Evolutionary conservation across 768 basidiomycete genomes (phyloP).

Genomic region (Dacryopinax spathularia): DNA sequence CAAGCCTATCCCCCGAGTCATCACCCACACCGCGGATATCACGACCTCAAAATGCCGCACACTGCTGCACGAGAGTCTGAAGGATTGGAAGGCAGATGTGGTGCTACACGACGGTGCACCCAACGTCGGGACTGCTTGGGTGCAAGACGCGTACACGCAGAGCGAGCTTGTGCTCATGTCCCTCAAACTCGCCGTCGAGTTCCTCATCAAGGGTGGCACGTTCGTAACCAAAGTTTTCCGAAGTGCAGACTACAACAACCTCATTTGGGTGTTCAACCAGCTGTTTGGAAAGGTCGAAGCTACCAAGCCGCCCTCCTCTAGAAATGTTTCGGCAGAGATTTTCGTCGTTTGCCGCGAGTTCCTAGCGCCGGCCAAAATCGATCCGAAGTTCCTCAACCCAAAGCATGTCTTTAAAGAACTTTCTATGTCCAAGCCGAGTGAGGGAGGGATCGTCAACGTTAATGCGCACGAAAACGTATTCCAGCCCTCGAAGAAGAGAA

Average conservation of each 20-base stretch:
- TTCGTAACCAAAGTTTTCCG: slow-evolving; percentile 99
- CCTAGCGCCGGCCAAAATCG: slow-evolving; percentile 86
- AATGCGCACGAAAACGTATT: slow-evolving; percentile 52
- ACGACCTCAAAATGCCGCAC: slow-evolving; percentile 84
- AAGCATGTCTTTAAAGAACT: slow-evolving; percentile 96
- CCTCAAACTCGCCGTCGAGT: slow-evolving; percentile 89
- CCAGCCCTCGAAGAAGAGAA: slow-evolving; percentile 89
- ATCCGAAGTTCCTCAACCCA: slow-evolving; percentile 95
- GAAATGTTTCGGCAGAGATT: slow-evolving; percentile 98
- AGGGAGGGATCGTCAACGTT: not conserved
- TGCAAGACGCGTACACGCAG: slow-evolving; percentile 95
- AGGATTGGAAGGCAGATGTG: slow-evolving; percentile 98
- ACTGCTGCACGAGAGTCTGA: slow-evolving; percentile 70
- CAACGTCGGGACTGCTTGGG: slow-evolving; percentile 98
- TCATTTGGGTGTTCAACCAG: slow-evolving; percentile 98
- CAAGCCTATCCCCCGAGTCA: slow-evolving; percentile 83
- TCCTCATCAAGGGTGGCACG: slow-evolving; percentile 80
- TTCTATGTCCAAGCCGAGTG: slow-evolving; percentile 24
- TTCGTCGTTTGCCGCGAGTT: slow-evolving; percentile 97
- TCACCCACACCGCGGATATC: slow-evolving; percentile 87
- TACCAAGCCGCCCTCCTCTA: slow-evolving; percentile 95
- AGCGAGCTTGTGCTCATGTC: slow-evolving; percentile 93
- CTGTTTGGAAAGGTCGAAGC: slow-evolving; percentile 93
- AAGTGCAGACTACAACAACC: slow-evolving; percentile 93
- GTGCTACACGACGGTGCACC: slow-evolving; percentile 98